Evolutionary conservation across 2,329 filamentous ascomycete species (phyloP).

Genomic region (Paracoccidioides brasiliensis): DNA sequence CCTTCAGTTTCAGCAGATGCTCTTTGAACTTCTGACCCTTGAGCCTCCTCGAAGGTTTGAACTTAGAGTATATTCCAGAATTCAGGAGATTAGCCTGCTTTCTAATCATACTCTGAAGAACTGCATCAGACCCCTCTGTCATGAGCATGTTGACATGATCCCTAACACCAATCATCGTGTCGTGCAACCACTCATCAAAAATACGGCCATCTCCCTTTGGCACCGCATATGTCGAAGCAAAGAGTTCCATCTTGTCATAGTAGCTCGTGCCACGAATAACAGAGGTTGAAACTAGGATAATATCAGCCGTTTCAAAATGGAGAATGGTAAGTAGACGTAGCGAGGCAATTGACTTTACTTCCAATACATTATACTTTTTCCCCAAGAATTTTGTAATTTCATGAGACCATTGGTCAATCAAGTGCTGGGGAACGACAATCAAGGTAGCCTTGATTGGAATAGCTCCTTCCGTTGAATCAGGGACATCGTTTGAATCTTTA

Average conservation of each 20-base stretch:
- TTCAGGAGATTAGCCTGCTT: slow-evolving; percentile 22
- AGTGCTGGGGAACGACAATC: slow-evolving; percentile 43
- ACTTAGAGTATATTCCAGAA: slow-evolving; percentile 26
- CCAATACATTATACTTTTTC: slow-evolving; percentile 31
- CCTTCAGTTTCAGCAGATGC: slow-evolving; percentile 11
- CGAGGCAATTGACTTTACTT: slow-evolving; percentile 28
- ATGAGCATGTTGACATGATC: slow-evolving; percentile 28
- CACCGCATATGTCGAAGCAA: slow-evolving; percentile 36
- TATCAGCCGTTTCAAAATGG: slow-evolving; percentile 37
- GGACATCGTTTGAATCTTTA: slow-evolving; percentile 9
- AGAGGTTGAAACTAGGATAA: slow-evolving; percentile 43
- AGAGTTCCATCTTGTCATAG: slow-evolving; percentile 35
- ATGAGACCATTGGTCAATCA: slow-evolving; percentile 45
- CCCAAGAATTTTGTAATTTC: slow-evolving; percentile 43
- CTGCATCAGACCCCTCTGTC: slow-evolving; percentile 17
- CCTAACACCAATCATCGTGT: slow-evolving; percentile 31
- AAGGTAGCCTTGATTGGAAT: slow-evolving; percentile 44
- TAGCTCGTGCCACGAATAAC: slow-evolving; percentile 39
- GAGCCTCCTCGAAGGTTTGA: slow-evolving; percentile 23
- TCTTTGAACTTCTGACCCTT: slow-evolving; percentile 18
- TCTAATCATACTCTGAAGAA: slow-evolving; percentile 20
- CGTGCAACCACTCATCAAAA: slow-evolving; percentile 42
- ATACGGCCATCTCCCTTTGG: slow-evolving; percentile 32
- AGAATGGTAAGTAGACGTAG: slow-evolving; percentile 32
- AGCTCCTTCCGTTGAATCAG: slow-evolving; percentile 11